Conservation (phyloP, 495 filamentous ascomycete species). For the Choiromyces venosus region DNA sequence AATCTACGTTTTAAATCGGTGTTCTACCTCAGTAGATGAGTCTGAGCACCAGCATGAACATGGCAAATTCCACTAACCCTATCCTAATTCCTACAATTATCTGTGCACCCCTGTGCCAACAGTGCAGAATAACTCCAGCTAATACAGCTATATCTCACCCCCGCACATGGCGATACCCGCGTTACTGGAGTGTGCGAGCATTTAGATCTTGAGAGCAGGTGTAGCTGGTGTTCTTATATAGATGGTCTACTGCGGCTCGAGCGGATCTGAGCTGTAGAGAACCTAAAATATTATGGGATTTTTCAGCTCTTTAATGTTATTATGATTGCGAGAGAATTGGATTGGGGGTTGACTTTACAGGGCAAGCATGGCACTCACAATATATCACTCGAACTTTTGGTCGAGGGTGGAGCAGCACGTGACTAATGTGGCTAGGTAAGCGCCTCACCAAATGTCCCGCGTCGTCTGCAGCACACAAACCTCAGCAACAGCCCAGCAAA, state of each 20-base stretch:
- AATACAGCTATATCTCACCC: neutral
- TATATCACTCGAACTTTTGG: neutral
- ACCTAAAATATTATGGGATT: no score
- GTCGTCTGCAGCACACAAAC: neutral
- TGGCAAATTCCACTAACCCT: no score
- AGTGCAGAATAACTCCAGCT: neutral
- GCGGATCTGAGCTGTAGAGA: no score
- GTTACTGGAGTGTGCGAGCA: neutral
- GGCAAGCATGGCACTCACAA: neutral
- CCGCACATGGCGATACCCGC: neutral
- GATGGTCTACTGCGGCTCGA: no score
- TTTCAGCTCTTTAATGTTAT: no score
- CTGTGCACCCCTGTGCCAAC: neutral
- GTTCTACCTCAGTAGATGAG: neutral
- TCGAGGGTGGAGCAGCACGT: neutral
- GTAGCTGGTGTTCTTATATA: no score
- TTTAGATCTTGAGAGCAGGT: no score
- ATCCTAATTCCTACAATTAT: no score
- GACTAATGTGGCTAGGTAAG: neutral
- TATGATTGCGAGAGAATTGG: neutral
- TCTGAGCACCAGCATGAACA: no score
- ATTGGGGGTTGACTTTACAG: neutral
- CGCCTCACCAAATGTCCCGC: neutral
- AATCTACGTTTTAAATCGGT: neutral
- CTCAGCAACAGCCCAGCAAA: neutral